Evolutionary conservation across 108 stramenopile species (phyloP).

Genomic region (Cyclotella kingstonii): DNA sequence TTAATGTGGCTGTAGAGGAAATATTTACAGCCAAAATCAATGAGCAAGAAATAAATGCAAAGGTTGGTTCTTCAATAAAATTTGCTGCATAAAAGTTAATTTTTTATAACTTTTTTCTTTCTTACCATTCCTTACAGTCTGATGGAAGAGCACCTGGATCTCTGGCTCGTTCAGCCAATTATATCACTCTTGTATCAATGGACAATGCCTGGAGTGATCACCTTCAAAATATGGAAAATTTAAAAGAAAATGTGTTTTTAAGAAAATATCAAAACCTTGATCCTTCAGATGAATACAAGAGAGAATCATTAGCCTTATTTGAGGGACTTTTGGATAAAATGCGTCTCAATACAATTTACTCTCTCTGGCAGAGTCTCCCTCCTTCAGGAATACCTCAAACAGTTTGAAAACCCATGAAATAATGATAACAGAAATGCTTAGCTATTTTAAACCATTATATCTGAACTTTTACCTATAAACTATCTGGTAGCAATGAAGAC

Average conservation of each 20-base stretch:
- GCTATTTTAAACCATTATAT: no score
- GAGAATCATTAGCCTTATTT: conserved; percentile 72
- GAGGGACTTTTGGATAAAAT: conserved; percentile 78
- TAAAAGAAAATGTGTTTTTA: conserved; percentile 82
- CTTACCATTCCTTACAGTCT: conserved; percentile 1
- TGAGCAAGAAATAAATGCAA: conserved; percentile 58
- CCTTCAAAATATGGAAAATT: conserved; percentile 80
- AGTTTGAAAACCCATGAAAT: no score
- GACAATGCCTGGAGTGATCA: conserved; percentile 93
- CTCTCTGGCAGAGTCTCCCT: conserved; percentile 77
- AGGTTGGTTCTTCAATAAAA: conserved; percentile 14
- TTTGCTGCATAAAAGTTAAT: neutral
- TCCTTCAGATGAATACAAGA: conserved; percentile 76
- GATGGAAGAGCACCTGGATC: conserved; percentile 61
- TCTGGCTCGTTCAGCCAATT: conserved; percentile 80
- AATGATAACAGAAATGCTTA: no score
- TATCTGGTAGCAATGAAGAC: no score
- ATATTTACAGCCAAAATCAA: conserved; percentile 61
- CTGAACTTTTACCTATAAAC: no score
- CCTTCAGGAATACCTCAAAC: conserved; percentile 29
- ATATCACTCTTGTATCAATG: conserved; percentile 83
- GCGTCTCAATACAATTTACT: conserved; percentile 81
- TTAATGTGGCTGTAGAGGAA: conserved; percentile 70
- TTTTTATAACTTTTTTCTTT: neutral
- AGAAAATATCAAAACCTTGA: conserved; percentile 73